A percentile compares a stretch with the other conserved stretches of the same genome.
Evolutionary conservation across 2,329 filamentous ascomycete genomes (phyloP).

Genomic region (Mycosphaerella sp.): DNA sequence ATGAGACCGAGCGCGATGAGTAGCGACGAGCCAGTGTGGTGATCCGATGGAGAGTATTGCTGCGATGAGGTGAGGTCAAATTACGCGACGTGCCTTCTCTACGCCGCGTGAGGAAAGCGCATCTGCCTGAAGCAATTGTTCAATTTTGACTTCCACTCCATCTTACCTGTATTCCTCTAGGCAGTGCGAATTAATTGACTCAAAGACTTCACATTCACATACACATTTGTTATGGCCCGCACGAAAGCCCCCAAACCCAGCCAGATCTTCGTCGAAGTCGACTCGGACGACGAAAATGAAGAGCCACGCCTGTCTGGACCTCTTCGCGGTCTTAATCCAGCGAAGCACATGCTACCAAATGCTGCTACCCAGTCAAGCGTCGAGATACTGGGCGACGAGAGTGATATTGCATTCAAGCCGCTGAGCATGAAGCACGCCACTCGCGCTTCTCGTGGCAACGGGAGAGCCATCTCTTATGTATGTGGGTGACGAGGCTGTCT

Average conservation of each 20-base stretch:
- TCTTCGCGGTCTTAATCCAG: constrained; percentile 14
- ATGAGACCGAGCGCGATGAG: too few species aligned
- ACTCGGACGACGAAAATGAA: not conserved
- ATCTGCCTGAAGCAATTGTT: too few species aligned
- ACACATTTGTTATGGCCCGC: not conserved
- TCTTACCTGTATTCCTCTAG: too few species aligned
- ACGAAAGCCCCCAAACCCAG: not conserved
- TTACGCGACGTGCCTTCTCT: too few species aligned
- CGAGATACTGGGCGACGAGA: constrained; percentile 6
- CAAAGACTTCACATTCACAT: not conserved
- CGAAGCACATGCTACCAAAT: constrained; percentile 6
- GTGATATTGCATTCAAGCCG: not conserved
- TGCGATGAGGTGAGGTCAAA: too few species aligned
- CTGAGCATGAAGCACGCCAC: constrained; percentile 13
- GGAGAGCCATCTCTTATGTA: constrained; percentile 7
- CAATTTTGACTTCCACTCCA: too few species aligned
- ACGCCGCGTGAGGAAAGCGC: too few species aligned
- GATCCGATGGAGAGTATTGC: too few species aligned
- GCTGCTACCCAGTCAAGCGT: constrained; percentile 5
- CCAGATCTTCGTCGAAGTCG: not conserved
- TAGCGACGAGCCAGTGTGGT: too few species aligned
- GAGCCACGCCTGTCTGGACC: constrained; percentile 1
- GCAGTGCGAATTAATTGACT: too few species aligned
- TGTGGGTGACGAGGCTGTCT: constrained; percentile 5
- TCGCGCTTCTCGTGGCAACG: constrained; percentile 16